Evolutionary conservation across 2,329 filamentous ascomycete species (phyloP), one percentile per base, ranked within the genome.

Genomic region (Blastomyces gilchristii): DNA sequence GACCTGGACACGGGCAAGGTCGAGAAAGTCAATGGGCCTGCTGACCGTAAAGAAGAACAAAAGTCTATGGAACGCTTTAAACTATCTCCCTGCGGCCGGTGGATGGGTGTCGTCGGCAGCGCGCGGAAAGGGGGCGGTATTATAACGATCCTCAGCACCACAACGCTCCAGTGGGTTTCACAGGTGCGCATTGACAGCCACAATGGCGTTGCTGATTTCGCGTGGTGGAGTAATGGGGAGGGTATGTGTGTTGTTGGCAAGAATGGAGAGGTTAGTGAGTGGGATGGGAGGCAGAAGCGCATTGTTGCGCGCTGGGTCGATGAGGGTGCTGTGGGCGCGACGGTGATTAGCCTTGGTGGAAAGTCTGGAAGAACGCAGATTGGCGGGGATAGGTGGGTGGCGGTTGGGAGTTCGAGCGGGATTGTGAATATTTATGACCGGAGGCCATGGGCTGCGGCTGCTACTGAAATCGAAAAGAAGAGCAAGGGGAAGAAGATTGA

Each of bases 351-450:
- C 2, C 82, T 97, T 2, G 93, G 94, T 53, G 79, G 78, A 4
- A 70, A 71, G 14, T 73, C 73, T 1, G 74, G 73, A 16, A 72
- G 74, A 11, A 66, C 70, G 11, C 70, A 74, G 53, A 67, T 83
- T 3, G 93, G 92, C 34, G 87, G 87, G 3, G 90, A 96, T 75
- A 83, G 90, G 63, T 99, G 92, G 91, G 85, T 97, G 16, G 91
- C 90, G 0, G 80, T 97, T 53, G 94, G 94, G 12, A 92, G 88
- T 64, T 89, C 85, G 67, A 91, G 86, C 65, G 94, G 94, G 64
- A 89, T 99, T 63, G 86, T 95, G 63, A 97, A 97, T 75, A 82
- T 99, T 65, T 99, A 99, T 78, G 91, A 97, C 73, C 87, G 94
- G 5, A 80, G 83, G 66, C 80, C 82, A 37, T 86, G 91, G 77